phyloP scores from a whole-genome alignment of 1,284 basidiomycete genomes.

The Baeospora myosura region DNA sequence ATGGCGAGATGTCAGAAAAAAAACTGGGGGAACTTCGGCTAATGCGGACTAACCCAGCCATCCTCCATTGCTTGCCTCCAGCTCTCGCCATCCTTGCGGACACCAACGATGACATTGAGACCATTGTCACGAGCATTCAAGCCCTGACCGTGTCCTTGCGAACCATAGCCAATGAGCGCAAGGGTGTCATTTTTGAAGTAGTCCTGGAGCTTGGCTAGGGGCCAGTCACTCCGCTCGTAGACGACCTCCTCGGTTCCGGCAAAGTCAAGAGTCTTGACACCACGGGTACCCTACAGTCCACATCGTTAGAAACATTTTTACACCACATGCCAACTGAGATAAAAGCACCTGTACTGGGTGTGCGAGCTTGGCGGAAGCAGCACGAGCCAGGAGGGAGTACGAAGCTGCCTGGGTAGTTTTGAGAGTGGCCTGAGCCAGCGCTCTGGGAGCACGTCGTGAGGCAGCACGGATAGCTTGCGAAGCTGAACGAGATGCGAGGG shows the following conservation, averaged over 20 bases:
- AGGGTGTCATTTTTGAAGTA: conserved; percentile 99
- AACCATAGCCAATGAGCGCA: conserved; percentile 97
- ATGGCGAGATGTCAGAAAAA: conserved; percentile 9
- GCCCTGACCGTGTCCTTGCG: conserved; percentile 98
- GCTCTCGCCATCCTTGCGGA: conserved; percentile 92
- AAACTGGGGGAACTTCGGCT: too few relatives aligned
- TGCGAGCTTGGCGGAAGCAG: conserved; percentile 30
- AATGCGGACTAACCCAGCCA: conserved; percentile 72
- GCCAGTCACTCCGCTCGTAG: conserved; percentile 99
- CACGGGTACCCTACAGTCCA: conserved; percentile 46
- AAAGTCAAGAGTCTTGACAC: conserved; percentile 97
- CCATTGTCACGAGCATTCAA: conserved; percentile 99
- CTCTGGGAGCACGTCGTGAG: conserved; percentile 49
- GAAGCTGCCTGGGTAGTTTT: conserved; percentile 49
- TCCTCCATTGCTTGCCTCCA: conserved; percentile 96
- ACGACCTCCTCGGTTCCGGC: conserved; percentile 93
- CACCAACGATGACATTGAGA: conserved; percentile 97
- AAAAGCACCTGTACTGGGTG: conserved; percentile 38
- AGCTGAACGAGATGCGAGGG: conserved; percentile 51
- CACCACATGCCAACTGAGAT: conserved; percentile 11
- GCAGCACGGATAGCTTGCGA: conserved; percentile 52
- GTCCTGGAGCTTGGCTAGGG: conserved; percentile 93
- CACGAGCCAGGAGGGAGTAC: conserved; percentile 67
- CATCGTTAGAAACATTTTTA: neutral
- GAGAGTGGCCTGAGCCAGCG: conserved; percentile 34